phyloP scores from a whole-genome alignment of 176 grass and related monocot genomes.

The Raddia distichophylla region DNA sequence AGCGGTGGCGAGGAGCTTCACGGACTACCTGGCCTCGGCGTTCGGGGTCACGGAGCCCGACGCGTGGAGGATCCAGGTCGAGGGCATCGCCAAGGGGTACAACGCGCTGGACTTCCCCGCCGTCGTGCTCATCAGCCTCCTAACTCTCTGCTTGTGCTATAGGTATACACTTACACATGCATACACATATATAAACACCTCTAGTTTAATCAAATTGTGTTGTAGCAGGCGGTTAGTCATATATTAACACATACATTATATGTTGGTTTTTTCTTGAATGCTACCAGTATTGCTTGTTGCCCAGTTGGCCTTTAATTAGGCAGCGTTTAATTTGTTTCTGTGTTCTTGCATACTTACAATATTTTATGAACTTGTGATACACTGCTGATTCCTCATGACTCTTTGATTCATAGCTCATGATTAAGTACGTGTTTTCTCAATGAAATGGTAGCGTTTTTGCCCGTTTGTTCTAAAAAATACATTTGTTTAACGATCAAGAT shows the following conservation, averaged over 20 bases:
- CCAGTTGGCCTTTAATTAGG: not conserved
- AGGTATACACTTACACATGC: conserved; percentile 45
- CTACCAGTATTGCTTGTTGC: not conserved
- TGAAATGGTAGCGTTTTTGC: not conserved
- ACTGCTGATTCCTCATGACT: not conserved
- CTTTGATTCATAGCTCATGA: not conserved
- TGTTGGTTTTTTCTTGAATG: not conserved
- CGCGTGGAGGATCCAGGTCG: conserved; percentile 75
- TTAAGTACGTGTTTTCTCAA: not conserved
- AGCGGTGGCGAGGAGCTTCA: conserved; percentile 94
- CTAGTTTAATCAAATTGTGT: not conserved
- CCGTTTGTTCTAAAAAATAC: no score
- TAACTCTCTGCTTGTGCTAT: conserved; percentile 80
- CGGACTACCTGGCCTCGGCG: conserved; percentile 84
- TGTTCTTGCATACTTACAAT: conserved; percentile 11
- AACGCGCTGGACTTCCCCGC: conserved; percentile 82
- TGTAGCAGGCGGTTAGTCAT: not conserved
- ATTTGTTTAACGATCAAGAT: no score
- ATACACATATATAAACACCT: not conserved
- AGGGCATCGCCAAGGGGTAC: conserved; percentile 68
- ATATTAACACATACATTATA: not conserved
- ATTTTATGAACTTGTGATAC: conserved; percentile 32
- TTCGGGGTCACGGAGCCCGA: conserved; percentile 65
- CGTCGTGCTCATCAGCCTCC: conserved; percentile 70
- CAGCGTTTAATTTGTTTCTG: not conserved